Evolutionary conservation across 1,284 basidiomycete species (phyloP), one percentile per base, ranked within the genome.

Genomic region (Spongispora temasekensis): DNA sequence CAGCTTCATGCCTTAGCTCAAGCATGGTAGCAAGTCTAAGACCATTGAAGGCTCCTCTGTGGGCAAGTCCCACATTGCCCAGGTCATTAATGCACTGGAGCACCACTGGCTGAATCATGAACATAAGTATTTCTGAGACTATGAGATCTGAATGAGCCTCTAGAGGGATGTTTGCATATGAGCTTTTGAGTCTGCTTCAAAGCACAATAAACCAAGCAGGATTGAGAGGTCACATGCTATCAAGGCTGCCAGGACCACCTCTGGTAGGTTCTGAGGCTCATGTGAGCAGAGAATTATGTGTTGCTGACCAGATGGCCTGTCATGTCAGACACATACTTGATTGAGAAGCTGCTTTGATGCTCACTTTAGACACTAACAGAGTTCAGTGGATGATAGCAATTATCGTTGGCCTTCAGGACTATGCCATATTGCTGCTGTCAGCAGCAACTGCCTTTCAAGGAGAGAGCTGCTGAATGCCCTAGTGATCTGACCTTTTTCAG

Each of bases 161-260:
- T 23, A 28, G 3, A 30, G 53, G 27, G 59, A 65, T 35, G 35
- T 35, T n/a, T 31, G 42, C 53, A 65, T 68, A 52, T 32, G 46
- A 4, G 46, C 23, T 2, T 57, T 66, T 19, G 63, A 68, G 52
- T 58, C 55, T 1, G 57, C 65, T 15, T 56, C 46, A 2, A 63
- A 60, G 53, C 61, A 66, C 37, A 64, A 65, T 32, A 59, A 68
- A 50, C 61, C 61, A 9, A 56, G 56, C 31, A 57, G 65, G 28
- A 35, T 65, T 5, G 48, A 58, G 28, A 57, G 40, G 7, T 56
- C 66, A 1, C 66, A 68, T 54, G 53, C 53, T 0, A 40, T 67
- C 23, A 68, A 69, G 37, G 68, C 67, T 31, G 53, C 60, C 3
- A 68, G 70, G 19, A 61, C 65, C 13, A 62, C 65, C 10, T 61